Evolutionary conservation across 2,329 filamentous ascomycete species (phyloP), one percentile per base, ranked within the genome.

Genomic region (Fusarium virguliforme): DNA sequence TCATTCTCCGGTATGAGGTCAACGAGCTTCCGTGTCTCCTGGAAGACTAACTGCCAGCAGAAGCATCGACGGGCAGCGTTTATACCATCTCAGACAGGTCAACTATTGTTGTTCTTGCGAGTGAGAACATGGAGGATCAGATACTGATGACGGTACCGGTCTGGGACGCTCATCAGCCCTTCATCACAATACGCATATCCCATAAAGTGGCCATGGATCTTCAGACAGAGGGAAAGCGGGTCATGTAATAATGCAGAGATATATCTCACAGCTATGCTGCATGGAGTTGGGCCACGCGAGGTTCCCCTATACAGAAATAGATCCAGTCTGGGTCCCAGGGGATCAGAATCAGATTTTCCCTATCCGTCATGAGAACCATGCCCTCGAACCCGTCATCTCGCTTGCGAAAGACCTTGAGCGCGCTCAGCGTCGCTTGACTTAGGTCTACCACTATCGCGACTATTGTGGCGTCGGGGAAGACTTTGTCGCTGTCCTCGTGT

Each of bases 291-390:
- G 41, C 41, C 13, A 46, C 41, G 12, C 7, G n/a, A 24, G 41
- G 41, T 46, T 5, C 24, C 41, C 41, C 41, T 46, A 46, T 28
- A 46, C 41, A 46, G 41, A 46, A 46, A 46, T 46, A 46, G 22
- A 12, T 28, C 41, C 18, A 22, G 8, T 46, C 41, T 28, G 7
- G 8, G 18, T 46, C n/a, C 4, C 41, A 46, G 24, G 15, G 41
- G 22, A 46, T 18, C 8, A 46, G 41, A 46, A 46, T 46, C 41
- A 46, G 41, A 18, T 46, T 46, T 9, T 6, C 18, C 41, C 41
- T 46, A 22, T 46, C 41, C 41, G 41, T 9, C 41, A 46, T 46
- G 10, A 46, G 24, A 9, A 46, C 24, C 41, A 46, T 26, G 18
- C 41, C 41, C 22, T 46, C 41, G 22, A 24, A 26, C 6, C 24